Evolutionary conservation across 2,329 filamentous ascomycete species (phyloP), one percentile per base, ranked within the genome.

Genomic region (Colletotrichum lindemuthianum): DNA sequence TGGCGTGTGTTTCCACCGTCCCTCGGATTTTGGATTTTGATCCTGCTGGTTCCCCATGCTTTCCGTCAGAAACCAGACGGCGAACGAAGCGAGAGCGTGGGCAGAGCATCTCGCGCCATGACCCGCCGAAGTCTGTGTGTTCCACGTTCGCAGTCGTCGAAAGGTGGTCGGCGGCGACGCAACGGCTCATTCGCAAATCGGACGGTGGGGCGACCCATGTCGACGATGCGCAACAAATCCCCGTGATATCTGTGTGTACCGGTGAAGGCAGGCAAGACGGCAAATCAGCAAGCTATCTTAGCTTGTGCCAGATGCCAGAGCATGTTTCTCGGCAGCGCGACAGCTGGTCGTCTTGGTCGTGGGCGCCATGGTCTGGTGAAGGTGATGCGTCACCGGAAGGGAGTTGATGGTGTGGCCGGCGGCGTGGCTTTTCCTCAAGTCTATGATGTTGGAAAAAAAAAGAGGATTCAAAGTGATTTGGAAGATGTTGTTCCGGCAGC

Each of bases 61-160:
- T 24, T 24, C 24, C 13, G 43, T 16, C 32, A 15, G 11, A 6
- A 12, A n/a, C 9, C 11, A 41, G 33, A 24, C 32, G 40, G 32
- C 49, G 34, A 50, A 50, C 39, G 50, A 57, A 60, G 48, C 43
- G 48, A 41, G 43, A 48, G n/a, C n/a, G n/a, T n/a, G n/a, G n/a
- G n/a, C n/a, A 9, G 50, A 49, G 44, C 45, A 39, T 11, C 12
- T 33, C 37, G 50, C 61, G 61, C 57, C 51, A 50, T 60, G 57
- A 60, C 57, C 50, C 50, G 44, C 45, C 36, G 15, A 34, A 33
- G 43, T 59, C 57, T 60, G 44, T 60, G 57, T 60, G 15, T 45
- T 24, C 24, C 24, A 24, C 24, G 24, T 24, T 24, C 4, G 24
- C 24, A 24, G 24, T 24, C 24, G 24, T 24, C 24, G 24, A 24